Evolutionary conservation across 2,329 filamentous ascomycete genomes (phyloP).

Genomic region (Eutypella sp.): DNA sequence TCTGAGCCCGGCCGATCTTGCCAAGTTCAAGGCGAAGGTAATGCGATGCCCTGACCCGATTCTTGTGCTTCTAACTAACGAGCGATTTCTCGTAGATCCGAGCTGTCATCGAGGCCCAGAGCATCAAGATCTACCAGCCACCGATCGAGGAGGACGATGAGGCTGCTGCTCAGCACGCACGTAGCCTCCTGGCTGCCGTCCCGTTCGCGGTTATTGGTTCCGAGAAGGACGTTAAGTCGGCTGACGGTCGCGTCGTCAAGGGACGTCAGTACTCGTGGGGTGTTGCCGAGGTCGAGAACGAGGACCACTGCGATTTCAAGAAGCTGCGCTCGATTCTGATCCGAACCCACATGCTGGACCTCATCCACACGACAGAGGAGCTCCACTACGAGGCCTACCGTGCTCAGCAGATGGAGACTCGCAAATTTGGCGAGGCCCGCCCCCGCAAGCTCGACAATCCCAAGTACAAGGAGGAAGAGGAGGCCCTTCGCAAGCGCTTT

Average conservation of each 20-base stretch:
- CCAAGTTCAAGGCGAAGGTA: conserved; percentile 93
- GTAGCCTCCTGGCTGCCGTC: conserved; percentile 93
- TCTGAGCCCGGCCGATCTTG: conserved; percentile 84
- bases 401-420: conserved; percentile 98
- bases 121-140: conserved; percentile 99
- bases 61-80: conserved; percentile 7
- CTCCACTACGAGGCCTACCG: conserved; percentile 99
- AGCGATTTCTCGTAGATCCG: conserved; percentile 62
- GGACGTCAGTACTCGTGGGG: conserved; percentile 99
- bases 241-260: conserved; percentile 95
- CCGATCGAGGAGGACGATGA: conserved; percentile 98
- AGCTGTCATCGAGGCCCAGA: conserved; percentile 93
- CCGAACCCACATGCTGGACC: conserved; percentile 98
- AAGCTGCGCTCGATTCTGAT: conserved; percentile 98
- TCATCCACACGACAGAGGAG: conserved; percentile 99
- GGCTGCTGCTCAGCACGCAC: conserved; percentile 88
- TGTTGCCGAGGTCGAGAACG: conserved; percentile 98
- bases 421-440: conserved; percentile 97
- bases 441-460: conserved; percentile 98
- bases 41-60: conserved; percentile 27
- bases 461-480: conserved; percentile 99
- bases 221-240: conserved; percentile 97
- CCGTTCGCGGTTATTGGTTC: conserved; percentile 98
- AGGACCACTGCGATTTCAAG: conserved; percentile 99
- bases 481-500: conserved; percentile 96